These are phyloP conservation scores for Russula sp. DNA, from an alignment of 768 basidiomycete genomes.

Conservation along the genomic window DNA sequence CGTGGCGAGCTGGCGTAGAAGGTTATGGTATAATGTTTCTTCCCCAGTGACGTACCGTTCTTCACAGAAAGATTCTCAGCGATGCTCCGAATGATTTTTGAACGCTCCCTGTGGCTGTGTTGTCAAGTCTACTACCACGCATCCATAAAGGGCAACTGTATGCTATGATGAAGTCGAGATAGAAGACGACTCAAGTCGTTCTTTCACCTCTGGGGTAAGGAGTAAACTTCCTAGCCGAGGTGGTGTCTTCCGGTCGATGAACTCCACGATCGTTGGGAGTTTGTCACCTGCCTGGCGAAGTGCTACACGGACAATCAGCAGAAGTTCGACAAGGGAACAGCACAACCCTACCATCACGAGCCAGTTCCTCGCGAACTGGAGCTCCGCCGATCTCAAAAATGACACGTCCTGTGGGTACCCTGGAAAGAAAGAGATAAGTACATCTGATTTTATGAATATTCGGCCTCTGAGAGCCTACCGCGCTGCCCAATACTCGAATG, in stretches of 20 bases:
- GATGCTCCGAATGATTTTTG: background rate
- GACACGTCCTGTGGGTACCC: constrained; percentile 84
- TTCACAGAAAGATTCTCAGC: background rate
- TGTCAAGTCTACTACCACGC: constrained; percentile 5
- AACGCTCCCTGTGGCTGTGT: background rate
- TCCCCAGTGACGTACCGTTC: background rate
- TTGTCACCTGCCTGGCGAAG: constrained; percentile 85
- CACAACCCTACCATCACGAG: constrained; percentile 70
- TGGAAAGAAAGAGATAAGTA: constrained; percentile 35
- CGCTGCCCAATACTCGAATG: constrained; percentile 96
- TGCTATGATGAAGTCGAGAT: constrained; percentile 13
- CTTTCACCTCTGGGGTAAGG: constrained; percentile 34
- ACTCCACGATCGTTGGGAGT: constrained; percentile 84
- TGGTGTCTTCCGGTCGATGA: constrained; percentile 64
- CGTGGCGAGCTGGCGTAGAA: background rate
- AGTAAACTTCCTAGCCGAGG: constrained; percentile 73
- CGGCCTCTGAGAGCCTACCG: constrained; percentile 49
- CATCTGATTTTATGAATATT: constrained; percentile 8
- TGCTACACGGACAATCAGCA: constrained; percentile 46
- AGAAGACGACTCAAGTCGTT: background rate
- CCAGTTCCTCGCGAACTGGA: constrained; percentile 88
- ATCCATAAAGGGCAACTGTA: background rate
- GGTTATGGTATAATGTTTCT: background rate
- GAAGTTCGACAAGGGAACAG: constrained; percentile 3
- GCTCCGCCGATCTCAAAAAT: constrained; percentile 92